Percentiles rank a stretch among this genome's conserved stretches.
Evolutionary conservation across 2,329 filamentous ascomycete genomes (phyloP).

Genomic region (Gaeumannomyces sp.): DNA sequence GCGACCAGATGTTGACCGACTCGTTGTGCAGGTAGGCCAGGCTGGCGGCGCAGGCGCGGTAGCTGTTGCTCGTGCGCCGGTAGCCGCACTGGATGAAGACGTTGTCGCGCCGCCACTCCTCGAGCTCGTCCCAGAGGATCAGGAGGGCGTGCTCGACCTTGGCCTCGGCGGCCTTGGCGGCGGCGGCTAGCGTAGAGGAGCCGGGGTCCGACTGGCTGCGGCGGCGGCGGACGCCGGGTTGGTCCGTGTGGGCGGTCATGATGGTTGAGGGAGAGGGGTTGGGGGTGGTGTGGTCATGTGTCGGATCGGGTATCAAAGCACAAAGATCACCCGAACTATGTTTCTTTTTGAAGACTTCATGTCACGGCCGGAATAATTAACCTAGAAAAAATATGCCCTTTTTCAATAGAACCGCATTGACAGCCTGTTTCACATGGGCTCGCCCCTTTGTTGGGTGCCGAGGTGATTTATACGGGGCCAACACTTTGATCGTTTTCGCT

Average conservation of each 20-base stretch:
- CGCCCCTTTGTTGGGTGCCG: slow-evolving; percentile 3
- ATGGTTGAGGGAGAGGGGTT: neutral
- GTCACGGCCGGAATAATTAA: neutral
- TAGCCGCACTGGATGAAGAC: slow-evolving; percentile 49
- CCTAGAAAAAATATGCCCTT: neutral
- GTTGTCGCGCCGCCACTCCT: slow-evolving; percentile 55
- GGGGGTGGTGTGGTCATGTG: neutral
- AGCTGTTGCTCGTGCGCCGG: slow-evolving; percentile 43
- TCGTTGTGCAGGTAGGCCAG: slow-evolving; percentile 54
- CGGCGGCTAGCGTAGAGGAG: slow-evolving; percentile 18
- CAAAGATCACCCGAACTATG: neutral
- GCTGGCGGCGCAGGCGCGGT: slow-evolving; percentile 37
- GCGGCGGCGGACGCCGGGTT: neutral
- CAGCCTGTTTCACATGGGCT: neutral
- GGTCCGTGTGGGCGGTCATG: neutral
- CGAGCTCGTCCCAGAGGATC: slow-evolving; percentile 52
- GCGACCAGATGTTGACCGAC: slow-evolving; percentile 58
- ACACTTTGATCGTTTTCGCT: neutral
- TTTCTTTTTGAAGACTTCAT: neutral
- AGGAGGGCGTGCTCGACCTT: slow-evolving; percentile 36
- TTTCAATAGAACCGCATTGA: neutral
- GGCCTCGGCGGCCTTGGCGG: slow-evolving; percentile 30
- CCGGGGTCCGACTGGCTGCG: slow-evolving; percentile 1
- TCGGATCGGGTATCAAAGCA: neutral
- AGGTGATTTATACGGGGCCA: neutral